A percentile compares a stretch with the other conserved stretches of the same genome.
phyloP scores from a whole-genome alignment of 2,329 filamentous ascomycete genomes.

The Monilinia laxa region DNA sequence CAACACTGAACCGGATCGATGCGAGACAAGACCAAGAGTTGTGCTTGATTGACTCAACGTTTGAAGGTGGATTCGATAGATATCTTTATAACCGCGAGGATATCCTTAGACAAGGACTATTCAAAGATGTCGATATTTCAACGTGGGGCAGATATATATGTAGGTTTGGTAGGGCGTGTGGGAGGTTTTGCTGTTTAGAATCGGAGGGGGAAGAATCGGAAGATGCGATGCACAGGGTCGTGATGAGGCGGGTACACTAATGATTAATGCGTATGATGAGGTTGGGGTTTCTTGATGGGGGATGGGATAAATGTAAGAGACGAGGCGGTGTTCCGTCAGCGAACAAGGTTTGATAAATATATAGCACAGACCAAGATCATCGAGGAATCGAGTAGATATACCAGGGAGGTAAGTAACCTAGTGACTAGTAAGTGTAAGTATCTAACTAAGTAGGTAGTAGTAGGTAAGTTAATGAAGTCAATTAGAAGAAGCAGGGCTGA shows the following conservation, averaged over 20 bases:
- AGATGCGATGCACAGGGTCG: conserved; percentile 11
- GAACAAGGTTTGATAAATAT: background rate
- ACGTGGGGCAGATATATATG: conserved; percentile 10
- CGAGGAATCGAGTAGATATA: background rate
- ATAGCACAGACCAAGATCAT: conserved; percentile 13
- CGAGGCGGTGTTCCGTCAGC: conserved; percentile 3
- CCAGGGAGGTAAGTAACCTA: no score
- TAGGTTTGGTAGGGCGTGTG: background rate
- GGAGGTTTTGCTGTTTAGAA: background rate
- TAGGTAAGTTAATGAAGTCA: no score
- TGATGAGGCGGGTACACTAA: conserved; percentile 8
- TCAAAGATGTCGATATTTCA: background rate
- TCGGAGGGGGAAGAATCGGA: conserved; percentile 11
- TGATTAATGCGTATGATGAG: background rate
- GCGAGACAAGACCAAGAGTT: conserved; percentile 3
- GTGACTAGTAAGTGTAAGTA: no score
- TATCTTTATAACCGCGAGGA: conserved; percentile 17
- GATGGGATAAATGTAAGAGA: background rate
- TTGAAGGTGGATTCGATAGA: conserved; percentile 17
- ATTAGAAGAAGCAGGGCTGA: conserved; percentile 16
- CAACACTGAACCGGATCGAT: conserved; percentile 5
- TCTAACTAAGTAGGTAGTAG: background rate
- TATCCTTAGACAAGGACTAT: conserved; percentile 8
- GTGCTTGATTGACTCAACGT: conserved; percentile 4
- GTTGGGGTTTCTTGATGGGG: background rate